Evolutionary conservation across 768 basidiomycete species (phyloP), one percentile per base, ranked within the genome.

Genomic region (Leccinum variicolor): DNA sequence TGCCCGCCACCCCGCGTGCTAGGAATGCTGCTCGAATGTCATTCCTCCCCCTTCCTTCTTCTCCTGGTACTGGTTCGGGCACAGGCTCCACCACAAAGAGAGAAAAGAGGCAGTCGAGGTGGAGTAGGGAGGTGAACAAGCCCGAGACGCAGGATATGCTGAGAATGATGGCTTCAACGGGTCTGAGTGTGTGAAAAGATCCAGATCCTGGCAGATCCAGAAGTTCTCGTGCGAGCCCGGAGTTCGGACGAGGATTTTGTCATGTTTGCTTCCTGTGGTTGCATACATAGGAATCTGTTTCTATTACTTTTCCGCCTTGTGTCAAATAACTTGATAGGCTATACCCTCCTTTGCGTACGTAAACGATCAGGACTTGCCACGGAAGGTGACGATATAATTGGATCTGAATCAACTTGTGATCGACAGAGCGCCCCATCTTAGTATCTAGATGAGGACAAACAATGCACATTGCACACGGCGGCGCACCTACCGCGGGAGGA

Each of bases 71-170:
- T 41, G 21, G 33, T 19, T 11, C 50, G 6, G 29, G 45, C 14
- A 8, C 31, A 49, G 7, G 47, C 13, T 43, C 19, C 41, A 9
- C 41, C n/a, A 43, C 41, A 19, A 59, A 53, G 54, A 59, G 50
- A 51, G 69, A 55, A n/a, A 71, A 52, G 48, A 54, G 62, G 45
- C 14, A 15, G 17, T 61, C 58, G 7, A 50, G 62, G 21, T 67
- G 58, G 66, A 61, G 56, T 14, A 58, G 17, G 53, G 64, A 67
- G 49, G 8, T 65, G 56, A 54, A 39, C 6, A 63, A 61, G 17
- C 56, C 63, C 2, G 67, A 69, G 26, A 69, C 64, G 14, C 67
- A 66, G 48, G 66, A 66, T 41, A 53, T 67, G 1, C 49, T 70
- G 34, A 61, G 48, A 11, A 57, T 51, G 21, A 36, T 71, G 50